Percentiles rank a stretch among this genome's conserved stretches.
These are phyloP conservation scores for Solanum virginianum DNA, from an alignment of 257 asterid genomes.

Conservation along the genomic window DNA sequence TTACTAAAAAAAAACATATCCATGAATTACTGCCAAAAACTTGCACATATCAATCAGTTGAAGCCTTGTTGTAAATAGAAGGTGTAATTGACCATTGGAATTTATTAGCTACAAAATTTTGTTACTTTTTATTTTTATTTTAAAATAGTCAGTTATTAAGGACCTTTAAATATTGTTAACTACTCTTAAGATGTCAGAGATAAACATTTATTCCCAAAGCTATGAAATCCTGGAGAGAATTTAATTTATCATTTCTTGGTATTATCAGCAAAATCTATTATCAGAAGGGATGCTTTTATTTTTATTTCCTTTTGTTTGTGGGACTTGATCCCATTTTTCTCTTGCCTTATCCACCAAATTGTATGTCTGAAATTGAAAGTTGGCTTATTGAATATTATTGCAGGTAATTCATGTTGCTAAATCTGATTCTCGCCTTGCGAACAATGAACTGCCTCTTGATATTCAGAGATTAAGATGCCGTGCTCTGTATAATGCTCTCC, in stretches of 20 bases:
- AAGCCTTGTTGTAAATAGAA: neutral
- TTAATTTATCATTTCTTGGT: neutral
- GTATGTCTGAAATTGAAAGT: neutral
- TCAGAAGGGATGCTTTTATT: neutral
- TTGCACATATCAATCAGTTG: neutral
- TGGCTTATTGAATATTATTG: conserved; percentile 3
- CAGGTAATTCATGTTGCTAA: conserved; percentile 91
- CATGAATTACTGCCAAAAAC: neutral
- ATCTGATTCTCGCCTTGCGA: conserved; percentile 94
- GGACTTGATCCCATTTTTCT: neutral
- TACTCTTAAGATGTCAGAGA: neutral
- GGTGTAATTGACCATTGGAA: neutral
- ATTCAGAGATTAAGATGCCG: conserved; percentile 96
- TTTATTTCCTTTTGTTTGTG: neutral
- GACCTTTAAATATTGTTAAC: neutral
- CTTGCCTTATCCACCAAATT: neutral
- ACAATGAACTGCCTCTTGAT: conserved; percentile 89
- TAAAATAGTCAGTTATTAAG: neutral
- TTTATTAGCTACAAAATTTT: neutral
- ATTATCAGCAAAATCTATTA: neutral
- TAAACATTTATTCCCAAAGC: neutral
- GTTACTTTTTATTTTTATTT: neutral
- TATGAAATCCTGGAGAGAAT: neutral
- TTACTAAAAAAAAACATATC: neutral
- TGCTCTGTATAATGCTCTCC: conserved; percentile 74